Evolutionary conservation across 305 asterid genomes (phyloP), one percentile per base, ranked within the genome.

Genomic region (Petunia hybrid): DNA sequence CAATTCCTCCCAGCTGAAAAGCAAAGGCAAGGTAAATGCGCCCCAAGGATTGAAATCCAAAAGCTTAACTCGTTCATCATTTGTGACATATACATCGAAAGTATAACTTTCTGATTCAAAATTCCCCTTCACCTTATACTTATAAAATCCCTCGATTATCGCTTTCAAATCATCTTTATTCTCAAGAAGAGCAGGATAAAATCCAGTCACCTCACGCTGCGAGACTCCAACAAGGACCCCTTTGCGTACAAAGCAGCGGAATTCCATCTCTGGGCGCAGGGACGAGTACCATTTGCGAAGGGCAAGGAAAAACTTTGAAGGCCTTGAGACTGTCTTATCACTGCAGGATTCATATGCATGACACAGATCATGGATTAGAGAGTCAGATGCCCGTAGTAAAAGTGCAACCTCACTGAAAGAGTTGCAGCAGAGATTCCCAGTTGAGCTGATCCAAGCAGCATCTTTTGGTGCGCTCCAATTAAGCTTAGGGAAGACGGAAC

Each of bases 391-490:
- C 36, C 88, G 88, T 5, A 95, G 84, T n/a, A 95, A 81, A 80
- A 95, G 97, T 7, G 88, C 93, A 82, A 95, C 89, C 84, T 95
- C 99, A 36, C 90, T 76, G 86, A 95, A 92, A 77, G 88, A 87
- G n/a, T 93, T 89, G 87, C 99, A 95, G 83, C 83, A 88, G 61
- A 95, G 97, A 83, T 79, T 91, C 79, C 97, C 92, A 1, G 90
- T 90, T 2, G 93, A 78, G 79, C 95, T 95, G 16, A 95, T 95
- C 99, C 99, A 95, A 9, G 97, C 95, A 46, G 97, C 48, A 71
- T 95, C 99, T 80, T 95, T 94, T 12, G 99, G 98, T 9, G 98
- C 89, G 77, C 95, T 92, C 98, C 98, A 95, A 83, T 95, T 95
- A 39, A 95, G 97, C 87, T 95, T 94, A 16, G 97, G 97, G 77